phyloP scores from a whole-genome alignment of 768 basidiomycete species.

The Candolleomyces efflorescens region DNA sequence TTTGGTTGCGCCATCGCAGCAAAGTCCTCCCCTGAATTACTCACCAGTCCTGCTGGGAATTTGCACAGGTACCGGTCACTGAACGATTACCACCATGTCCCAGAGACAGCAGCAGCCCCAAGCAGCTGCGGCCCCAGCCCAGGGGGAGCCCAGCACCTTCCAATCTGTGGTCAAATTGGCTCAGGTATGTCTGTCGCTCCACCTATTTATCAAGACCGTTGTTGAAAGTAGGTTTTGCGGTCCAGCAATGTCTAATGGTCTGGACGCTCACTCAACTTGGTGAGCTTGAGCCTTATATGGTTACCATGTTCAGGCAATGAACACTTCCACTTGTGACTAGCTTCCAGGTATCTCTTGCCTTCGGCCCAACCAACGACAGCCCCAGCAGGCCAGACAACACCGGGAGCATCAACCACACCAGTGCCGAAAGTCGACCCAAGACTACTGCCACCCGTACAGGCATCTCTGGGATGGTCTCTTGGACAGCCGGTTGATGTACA shows the following conservation, averaged over 20 bases:
- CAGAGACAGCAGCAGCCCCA: slow-evolving; percentile 6
- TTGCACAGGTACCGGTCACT: background rate
- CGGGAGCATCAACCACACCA: slow-evolving; percentile 1
- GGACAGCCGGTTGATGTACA: slow-evolving; percentile 64
- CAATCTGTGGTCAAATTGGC: slow-evolving; percentile 15
- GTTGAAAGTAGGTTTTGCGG: background rate
- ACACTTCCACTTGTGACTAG: slow-evolving; percentile 16
- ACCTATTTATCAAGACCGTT: background rate
- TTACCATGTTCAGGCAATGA: background rate
- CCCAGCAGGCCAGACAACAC: slow-evolving; percentile 16
- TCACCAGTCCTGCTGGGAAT: background rate
- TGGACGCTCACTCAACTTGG: slow-evolving; percentile 67
- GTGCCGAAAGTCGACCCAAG: slow-evolving; percentile 40
- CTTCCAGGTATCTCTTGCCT: slow-evolving; percentile 40
- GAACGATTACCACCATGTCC: slow-evolving; percentile 3
- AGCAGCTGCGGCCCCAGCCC: slow-evolving; percentile 10
- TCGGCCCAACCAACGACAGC: slow-evolving; percentile 25
- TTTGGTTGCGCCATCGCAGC: slow-evolving; percentile 1
- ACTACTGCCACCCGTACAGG: slow-evolving; percentile 51
- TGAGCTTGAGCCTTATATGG: slow-evolving; percentile 23
- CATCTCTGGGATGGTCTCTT: slow-evolving; percentile 54
- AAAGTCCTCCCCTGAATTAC: background rate
- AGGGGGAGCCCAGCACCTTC: slow-evolving; percentile 5
- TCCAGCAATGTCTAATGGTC: slow-evolving; percentile 64
- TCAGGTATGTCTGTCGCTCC: slow-evolving; percentile 18